These are phyloP conservation scores for Byssoonygena ceratinophila DNA, from an alignment of 2,329 filamentous ascomycete species.

Conservation along the genomic window DNA sequence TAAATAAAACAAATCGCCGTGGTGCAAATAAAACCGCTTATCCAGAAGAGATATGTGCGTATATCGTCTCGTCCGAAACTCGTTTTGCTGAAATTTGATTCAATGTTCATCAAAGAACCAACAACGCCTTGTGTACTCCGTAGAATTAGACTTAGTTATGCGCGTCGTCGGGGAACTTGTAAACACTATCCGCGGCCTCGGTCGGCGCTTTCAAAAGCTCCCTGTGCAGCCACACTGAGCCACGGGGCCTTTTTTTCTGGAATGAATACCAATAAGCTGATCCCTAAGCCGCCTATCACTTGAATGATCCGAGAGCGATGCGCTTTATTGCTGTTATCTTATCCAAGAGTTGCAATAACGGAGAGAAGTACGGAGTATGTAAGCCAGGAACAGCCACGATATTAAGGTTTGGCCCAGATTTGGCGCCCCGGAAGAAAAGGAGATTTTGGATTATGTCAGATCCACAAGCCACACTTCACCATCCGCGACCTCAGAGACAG, in stretches of 20 bases:
- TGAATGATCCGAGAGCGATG: neutral
- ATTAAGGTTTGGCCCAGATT: constrained; percentile 5
- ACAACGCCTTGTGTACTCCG: no score
- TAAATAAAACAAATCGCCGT: no score
- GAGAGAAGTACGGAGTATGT: neutral
- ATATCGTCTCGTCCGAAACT: no score
- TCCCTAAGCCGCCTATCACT: neutral
- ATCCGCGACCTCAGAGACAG: neutral
- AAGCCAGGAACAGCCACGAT: constrained; percentile 3
- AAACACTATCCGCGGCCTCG: neutral
- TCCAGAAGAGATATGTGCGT: no score
- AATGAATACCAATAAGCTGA: no score
- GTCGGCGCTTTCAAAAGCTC: neutral
- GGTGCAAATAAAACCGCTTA: no score
- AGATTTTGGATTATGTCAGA: constrained; percentile 1
- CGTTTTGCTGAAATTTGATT: no score
- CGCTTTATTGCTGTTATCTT: neutral
- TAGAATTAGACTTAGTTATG: no score
- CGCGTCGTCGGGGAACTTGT: neutral
- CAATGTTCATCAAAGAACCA: no score
- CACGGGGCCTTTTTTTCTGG: neutral
- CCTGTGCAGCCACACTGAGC: neutral
- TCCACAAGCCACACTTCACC: constrained; percentile 1
- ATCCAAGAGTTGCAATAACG: neutral
- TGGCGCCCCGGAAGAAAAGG: neutral